phyloP scores from a whole-genome alignment of 768 basidiomycete genomes.

The Leccinum subgranulosum region DNA sequence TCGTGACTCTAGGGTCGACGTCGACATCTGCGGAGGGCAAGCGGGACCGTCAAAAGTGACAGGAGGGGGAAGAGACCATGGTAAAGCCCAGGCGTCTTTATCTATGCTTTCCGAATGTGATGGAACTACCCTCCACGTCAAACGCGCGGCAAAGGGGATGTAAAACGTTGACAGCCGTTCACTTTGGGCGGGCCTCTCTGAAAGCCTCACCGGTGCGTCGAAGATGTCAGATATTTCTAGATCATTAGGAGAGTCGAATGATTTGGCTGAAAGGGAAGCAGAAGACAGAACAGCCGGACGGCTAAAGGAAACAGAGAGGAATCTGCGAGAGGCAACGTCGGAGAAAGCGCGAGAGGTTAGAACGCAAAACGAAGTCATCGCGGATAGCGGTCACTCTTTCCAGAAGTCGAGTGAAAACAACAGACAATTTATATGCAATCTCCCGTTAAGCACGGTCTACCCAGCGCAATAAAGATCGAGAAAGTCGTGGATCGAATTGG shows the following conservation, averaged over 20 bases:
- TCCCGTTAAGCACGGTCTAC: not conserved
- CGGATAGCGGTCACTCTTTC: not conserved
- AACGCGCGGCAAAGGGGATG: constrained; percentile 1
- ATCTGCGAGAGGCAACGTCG: constrained; percentile 5
- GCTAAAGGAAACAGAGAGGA: constrained; percentile 10
- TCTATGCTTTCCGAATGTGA: constrained; percentile 1
- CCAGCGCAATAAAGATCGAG: not conserved
- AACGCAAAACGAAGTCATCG: constrained; percentile 18
- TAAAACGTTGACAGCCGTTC: constrained; percentile 10
- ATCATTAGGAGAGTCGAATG: constrained; percentile 12
- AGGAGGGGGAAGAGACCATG: constrained; percentile 41
- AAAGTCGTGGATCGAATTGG: constrained; percentile 3
- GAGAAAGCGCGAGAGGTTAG: constrained; percentile 6
- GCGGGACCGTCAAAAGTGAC: constrained; percentile 51
- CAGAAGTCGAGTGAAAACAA: not conserved
- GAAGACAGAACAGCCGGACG: constrained; percentile 14
- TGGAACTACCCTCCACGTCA: constrained; percentile 9
- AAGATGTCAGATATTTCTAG: constrained; percentile 49
- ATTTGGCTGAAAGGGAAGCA: not conserved
- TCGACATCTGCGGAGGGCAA: constrained; percentile 27
- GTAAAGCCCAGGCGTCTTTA: constrained; percentile 11
- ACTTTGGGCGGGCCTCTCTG: constrained; percentile 33
- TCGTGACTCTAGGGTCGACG: constrained; percentile 6
- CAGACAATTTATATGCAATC: constrained; percentile 17
- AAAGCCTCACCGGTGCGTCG: constrained; percentile 43